Evolutionary conservation across 2,329 filamentous ascomycete genomes (phyloP).

Genomic region (Penicillium verrucosum): DNA sequence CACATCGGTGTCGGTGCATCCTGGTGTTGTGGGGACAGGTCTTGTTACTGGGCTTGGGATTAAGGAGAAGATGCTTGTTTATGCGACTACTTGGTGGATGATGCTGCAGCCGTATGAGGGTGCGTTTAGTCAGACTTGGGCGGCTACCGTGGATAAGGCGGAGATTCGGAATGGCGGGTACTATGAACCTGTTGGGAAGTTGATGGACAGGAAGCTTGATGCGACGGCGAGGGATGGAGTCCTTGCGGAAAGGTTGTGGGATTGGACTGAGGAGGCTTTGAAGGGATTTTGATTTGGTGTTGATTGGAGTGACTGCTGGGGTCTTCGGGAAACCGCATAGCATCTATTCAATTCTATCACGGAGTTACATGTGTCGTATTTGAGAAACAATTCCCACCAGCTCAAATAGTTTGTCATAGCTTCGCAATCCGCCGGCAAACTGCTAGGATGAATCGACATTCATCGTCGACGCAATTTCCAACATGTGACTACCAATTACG

Average conservation of each 20-base stretch:
- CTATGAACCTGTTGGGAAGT: slow-evolving; percentile 2
- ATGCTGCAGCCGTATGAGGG: slow-evolving; percentile 33
- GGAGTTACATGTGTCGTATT: no score
- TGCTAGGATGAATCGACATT: no score
- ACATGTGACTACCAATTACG: no score
- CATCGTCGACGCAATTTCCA: no score
- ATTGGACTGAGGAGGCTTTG: slow-evolving; percentile 16
- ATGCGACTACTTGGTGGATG: slow-evolving; percentile 7
- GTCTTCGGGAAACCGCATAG: no score
- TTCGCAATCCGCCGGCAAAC: no score
- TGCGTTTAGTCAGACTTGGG: slow-evolving; percentile 44
- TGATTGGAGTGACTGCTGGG: no score
- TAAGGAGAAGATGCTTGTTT: slow-evolving; percentile 10
- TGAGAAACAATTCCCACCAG: no score
- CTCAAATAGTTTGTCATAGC: no score
- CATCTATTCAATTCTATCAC: no score
- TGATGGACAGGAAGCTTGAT: slow-evolving; percentile 10
- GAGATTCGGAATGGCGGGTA: slow-evolving; percentile 3
- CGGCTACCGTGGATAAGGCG: slow-evolving; percentile 30
- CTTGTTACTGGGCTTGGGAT: slow-evolving; percentile 26
- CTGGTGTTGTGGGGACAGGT: slow-evolving; percentile 42
- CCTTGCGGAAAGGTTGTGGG: slow-evolving; percentile 10
- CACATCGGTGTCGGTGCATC: slow-evolving; percentile 39
- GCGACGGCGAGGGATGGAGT: not conserved
- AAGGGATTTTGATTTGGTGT: slow-evolving; percentile 3